Conservation (phyloP, 2,329 filamentous ascomycete species). For the Cryphonectria nitschkei region DNA sequence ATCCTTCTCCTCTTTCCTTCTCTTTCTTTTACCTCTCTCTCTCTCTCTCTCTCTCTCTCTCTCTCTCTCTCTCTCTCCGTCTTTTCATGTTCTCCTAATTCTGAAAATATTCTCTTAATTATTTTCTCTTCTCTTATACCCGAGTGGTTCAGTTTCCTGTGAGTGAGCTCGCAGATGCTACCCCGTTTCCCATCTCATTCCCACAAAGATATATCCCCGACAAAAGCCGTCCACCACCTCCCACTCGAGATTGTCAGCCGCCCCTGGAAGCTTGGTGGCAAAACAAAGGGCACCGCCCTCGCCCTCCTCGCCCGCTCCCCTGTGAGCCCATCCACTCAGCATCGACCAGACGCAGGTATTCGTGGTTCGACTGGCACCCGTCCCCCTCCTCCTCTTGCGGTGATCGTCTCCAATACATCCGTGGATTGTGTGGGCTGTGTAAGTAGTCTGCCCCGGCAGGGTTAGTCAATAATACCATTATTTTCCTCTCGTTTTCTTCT, state of each 20-base stretch:
- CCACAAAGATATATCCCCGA: background rate
- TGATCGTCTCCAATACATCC: background rate
- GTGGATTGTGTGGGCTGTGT: background rate
- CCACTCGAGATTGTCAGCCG: background rate
- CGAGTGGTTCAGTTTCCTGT: background rate
- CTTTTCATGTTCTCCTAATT: background rate
- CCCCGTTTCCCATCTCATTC: background rate
- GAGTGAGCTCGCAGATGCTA: background rate
- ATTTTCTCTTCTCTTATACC: background rate
- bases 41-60: background rate
- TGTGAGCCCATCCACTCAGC: conserved; percentile 2
- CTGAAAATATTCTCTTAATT: background rate
- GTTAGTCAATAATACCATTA: conserved; percentile 23
- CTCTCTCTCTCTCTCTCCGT: background rate
- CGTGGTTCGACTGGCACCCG: background rate
- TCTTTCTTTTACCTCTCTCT: background rate
- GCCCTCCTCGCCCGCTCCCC: background rate
- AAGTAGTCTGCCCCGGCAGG: background rate
- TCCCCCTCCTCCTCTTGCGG: background rate
- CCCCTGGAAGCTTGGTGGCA: conserved; percentile 2
- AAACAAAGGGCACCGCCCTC: background rate
- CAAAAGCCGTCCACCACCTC: background rate
- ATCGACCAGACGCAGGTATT: background rate
- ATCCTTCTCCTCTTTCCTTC: background rate
- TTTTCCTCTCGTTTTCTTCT: conserved; percentile 2